Evolutionary conservation across 805 yeast species (phyloP).

Genomic region (Saccharomycopsis fibuligera): DNA sequence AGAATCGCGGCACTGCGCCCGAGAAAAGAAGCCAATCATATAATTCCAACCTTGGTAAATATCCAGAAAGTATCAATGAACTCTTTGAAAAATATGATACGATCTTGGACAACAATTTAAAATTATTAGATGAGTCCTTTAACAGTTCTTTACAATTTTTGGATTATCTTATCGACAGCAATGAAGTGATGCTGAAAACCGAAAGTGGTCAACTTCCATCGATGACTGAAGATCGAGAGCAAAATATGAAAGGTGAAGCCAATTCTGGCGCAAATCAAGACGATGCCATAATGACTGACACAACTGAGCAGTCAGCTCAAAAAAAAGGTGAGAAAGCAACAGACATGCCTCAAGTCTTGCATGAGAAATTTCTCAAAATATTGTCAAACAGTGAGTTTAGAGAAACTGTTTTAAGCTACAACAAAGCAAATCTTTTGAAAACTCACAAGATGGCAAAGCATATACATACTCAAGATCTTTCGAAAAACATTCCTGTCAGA

Average conservation of each 20-base stretch:
- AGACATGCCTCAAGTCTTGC: background rate
- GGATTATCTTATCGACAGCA: constrained; percentile 7
- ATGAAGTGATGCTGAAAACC: background rate
- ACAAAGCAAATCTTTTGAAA: background rate
- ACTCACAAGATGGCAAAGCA: constrained; percentile 1
- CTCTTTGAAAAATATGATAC: constrained; percentile 1
- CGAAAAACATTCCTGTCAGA: background rate
- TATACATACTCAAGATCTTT: background rate
- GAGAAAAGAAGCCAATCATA: background rate
- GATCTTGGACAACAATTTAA: constrained; percentile 5
- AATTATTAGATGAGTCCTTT: constrained; percentile 7
- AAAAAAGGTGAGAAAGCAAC: background rate
- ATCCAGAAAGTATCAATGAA: background rate
- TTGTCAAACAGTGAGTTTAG: background rate
- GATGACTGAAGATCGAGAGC: background rate
- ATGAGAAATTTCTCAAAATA: background rate
- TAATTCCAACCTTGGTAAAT: background rate
- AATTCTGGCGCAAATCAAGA: background rate
- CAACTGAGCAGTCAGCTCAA: background rate
- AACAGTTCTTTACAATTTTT: constrained; percentile 1
- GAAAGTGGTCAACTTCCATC: background rate
- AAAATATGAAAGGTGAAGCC: too few relatives aligned
- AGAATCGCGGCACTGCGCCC: background rate
- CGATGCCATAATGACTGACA: constrained; percentile 1
- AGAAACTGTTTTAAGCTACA: background rate